Conservation (phyloP, 1,284 basidiomycete genomes). For the Apiotrichum akiyoshidainum region DNA sequence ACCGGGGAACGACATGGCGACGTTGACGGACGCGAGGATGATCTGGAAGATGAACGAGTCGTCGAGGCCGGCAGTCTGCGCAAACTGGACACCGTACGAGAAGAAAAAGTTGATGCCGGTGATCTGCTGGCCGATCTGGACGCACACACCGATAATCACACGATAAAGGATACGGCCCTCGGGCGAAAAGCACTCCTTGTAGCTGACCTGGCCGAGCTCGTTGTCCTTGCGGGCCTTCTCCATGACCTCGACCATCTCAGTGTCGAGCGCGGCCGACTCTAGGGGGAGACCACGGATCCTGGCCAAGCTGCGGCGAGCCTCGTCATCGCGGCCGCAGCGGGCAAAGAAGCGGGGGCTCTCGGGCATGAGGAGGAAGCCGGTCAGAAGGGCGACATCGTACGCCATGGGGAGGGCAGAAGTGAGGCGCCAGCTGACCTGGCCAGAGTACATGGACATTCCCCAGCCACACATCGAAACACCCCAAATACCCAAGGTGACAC, state of each 20-base stretch:
- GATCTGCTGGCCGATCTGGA: constrained; percentile 50
- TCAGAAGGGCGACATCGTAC: constrained; percentile 43
- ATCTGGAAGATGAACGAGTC: constrained; percentile 51
- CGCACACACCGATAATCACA: constrained; percentile 28
- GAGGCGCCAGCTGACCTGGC: constrained; percentile 22
- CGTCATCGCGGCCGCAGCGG: constrained; percentile 46
- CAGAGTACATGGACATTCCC: constrained; percentile 45
- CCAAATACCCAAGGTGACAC: constrained; percentile 52
- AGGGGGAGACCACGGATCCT: constrained; percentile 47
- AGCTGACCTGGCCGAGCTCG: constrained; percentile 40
- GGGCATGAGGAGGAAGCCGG: constrained; percentile 50
- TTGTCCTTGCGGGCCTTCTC: constrained; percentile 43
- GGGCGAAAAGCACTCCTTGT: constrained; percentile 49
- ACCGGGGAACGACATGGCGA: constrained; percentile 48
- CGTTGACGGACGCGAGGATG: constrained; percentile 52
- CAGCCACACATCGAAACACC: constrained; percentile 51
- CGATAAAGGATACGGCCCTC: constrained; percentile 52
- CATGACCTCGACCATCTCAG: constrained; percentile 48
- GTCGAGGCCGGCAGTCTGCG: constrained; percentile 49
- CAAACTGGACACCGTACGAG: constrained; percentile 48
- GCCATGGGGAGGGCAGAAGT: constrained; percentile 37
- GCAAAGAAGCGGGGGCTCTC: constrained; percentile 53
- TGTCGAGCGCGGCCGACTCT: constrained; percentile 43
- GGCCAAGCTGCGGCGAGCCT: constrained; percentile 48
- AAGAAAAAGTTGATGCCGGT: constrained; percentile 49